These are phyloP conservation scores for Ananas comosus DNA, from an alignment of 176 grass and related monocot genomes.

Conservation along the genomic window DNA sequence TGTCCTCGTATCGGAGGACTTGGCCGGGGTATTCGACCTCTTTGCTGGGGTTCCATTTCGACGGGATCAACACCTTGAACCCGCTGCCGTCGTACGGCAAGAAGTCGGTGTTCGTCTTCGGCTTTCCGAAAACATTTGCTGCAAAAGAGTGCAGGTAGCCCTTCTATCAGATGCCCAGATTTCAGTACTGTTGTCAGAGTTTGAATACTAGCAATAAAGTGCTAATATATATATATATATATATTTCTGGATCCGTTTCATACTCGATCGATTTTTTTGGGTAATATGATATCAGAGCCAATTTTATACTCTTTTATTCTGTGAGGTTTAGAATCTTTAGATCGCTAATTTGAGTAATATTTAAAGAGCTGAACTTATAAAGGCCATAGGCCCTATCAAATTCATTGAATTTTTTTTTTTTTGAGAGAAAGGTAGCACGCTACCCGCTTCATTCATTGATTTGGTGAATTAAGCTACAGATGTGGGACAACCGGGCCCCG, in stretches of 20 bases:
- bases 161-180: neutral
- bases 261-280: too few relatives aligned
- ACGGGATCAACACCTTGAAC: constrained; percentile 73
- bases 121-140: constrained; percentile 93
- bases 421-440: too few relatives aligned
- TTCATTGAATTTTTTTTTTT: neutral
- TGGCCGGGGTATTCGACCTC: constrained; percentile 84
- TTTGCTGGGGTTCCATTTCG: constrained; percentile 92
- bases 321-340: too few relatives aligned
- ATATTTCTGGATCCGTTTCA: too few relatives aligned
- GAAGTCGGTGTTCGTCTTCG: constrained; percentile 69
- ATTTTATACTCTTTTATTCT: too few relatives aligned
- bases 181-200: neutral
- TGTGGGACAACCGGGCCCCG: too few relatives aligned
- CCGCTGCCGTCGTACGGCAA: constrained; percentile 53
- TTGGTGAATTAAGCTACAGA: too few relatives aligned
- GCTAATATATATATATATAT: neutral
- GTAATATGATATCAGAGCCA: too few relatives aligned
- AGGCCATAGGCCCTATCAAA: neutral
- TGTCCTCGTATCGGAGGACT: constrained; percentile 92
- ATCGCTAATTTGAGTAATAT: too few relatives aligned
- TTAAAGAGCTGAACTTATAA: neutral
- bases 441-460: too few relatives aligned
- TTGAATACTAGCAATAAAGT: too few relatives aligned
- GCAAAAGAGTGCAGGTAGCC: neutral